These are phyloP conservation scores for Petunia hybrid DNA, from an alignment of 305 asterid genomes.

Conservation along the genomic window DNA sequence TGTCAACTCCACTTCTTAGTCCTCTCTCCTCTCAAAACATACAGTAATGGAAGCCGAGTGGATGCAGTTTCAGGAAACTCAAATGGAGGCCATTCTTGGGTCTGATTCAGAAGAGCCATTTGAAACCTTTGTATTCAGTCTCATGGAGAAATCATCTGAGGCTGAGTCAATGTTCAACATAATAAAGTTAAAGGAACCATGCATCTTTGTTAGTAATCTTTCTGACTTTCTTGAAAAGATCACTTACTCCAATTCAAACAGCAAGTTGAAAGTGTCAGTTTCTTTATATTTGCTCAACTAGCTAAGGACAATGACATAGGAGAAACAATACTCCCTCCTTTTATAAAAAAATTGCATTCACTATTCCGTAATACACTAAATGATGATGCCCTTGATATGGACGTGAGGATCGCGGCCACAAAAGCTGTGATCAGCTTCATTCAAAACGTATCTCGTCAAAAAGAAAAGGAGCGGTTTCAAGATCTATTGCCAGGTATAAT, in stretches of 20 bases:
- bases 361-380: constrained; percentile 27
- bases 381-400: constrained; percentile 14
- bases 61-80: constrained; percentile 28
- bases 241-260: no score
- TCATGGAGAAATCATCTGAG: constrained; percentile 36
- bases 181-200: constrained; percentile 29
- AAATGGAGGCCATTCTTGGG: constrained; percentile 29
- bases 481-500: no score
- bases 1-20: no score
- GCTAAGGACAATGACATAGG: constrained; percentile 29
- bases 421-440: constrained; percentile 37
- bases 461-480: background rate
- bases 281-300: constrained; percentile 34
- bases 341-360: constrained; percentile 27
- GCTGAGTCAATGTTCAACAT: constrained; percentile 36
- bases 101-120: constrained; percentile 30
- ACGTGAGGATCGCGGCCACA: constrained; percentile 35
- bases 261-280: background rate
- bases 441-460: constrained; percentile 27
- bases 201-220: constrained; percentile 25
- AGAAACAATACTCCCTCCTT: constrained; percentile 21
- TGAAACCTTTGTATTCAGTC: constrained; percentile 34
- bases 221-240: constrained; percentile 25
- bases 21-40: no score
- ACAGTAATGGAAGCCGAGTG: constrained; percentile 5